phyloP scores from a whole-genome alignment of 495 filamentous ascomycete genomes.

The Lophiotrema nucula region DNA sequence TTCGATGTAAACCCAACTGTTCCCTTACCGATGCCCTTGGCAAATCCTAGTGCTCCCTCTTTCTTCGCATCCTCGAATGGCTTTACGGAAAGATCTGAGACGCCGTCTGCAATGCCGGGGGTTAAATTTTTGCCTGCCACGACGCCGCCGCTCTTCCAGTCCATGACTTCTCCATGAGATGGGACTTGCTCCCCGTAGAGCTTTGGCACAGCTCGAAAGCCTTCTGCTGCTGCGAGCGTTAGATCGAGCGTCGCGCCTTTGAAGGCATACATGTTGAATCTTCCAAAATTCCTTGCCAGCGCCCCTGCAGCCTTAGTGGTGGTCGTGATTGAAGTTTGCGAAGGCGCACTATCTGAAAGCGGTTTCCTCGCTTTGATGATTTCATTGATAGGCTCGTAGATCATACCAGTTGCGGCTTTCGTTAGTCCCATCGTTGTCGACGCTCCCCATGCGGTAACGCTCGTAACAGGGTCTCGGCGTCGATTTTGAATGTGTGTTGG shows the following conservation, averaged over 20 bases:
- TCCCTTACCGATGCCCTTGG: background rate
- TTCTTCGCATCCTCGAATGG: background rate
- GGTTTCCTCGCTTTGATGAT: background rate
- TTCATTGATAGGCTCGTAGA: background rate
- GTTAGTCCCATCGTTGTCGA: background rate
- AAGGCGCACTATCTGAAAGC: background rate
- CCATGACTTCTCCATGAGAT: background rate
- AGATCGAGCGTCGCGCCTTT: slow-evolving; percentile 61
- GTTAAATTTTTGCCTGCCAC: background rate
- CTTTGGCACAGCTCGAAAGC: slow-evolving; percentile 75
- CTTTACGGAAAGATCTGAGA: background rate
- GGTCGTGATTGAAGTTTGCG: too few species aligned
- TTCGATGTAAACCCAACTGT: background rate
- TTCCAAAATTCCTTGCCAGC: background rate
- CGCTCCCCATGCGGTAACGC: background rate
- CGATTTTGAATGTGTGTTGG: too few species aligned
- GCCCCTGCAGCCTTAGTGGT: background rate
- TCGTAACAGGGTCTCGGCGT: background rate
- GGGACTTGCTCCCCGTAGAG: slow-evolving; percentile 43
- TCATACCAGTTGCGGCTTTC: background rate
- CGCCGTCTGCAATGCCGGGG: background rate
- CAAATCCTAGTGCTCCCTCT: background rate
- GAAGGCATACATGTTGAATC: slow-evolving; percentile 6
- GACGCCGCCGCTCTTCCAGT: background rate
- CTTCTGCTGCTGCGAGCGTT: slow-evolving; percentile 67